Evolutionary conservation across 441 rosid species (phyloP).

Genomic region (Gossypium schwendimanii): DNA sequence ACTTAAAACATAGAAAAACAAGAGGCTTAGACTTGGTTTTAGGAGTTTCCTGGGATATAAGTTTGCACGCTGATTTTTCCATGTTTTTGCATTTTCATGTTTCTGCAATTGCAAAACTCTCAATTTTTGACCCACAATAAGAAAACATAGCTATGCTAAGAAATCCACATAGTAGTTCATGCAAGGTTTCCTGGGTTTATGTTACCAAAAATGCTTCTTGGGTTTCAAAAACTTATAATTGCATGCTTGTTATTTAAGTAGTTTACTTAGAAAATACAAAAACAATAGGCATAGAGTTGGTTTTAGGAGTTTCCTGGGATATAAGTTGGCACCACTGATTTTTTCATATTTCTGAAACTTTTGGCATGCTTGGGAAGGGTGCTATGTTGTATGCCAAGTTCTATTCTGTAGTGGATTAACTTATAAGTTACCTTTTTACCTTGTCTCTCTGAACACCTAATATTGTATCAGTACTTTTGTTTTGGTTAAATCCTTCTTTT

Average conservation of each 20-base stretch:
- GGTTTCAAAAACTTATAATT: background rate
- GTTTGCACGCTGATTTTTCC: background rate
- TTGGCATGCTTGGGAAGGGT: background rate
- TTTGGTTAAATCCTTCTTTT: background rate
- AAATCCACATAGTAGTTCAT: background rate
- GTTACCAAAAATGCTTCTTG: background rate
- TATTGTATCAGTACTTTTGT: background rate
- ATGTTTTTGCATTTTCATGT: background rate
- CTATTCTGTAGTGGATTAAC: background rate
- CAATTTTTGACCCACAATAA: background rate
- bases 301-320: constrained; percentile 6
- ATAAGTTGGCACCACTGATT: background rate
- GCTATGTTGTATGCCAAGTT: background rate
- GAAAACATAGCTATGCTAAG: background rate
- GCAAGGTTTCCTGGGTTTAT: background rate
- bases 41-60: constrained; percentile 6
- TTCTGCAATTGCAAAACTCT: too few species aligned
- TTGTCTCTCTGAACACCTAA: background rate
- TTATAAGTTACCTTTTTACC: background rate
- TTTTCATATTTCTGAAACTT: constrained; percentile 1
- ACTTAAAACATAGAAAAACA: background rate
- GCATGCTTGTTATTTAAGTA: background rate
- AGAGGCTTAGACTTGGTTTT: background rate
- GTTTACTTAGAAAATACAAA: background rate
- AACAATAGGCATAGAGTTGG: background rate